Evolutionary conservation across 768 basidiomycete genomes (phyloP), one percentile per base, ranked within the genome.

Genomic region (Grammothele lineata): DNA sequence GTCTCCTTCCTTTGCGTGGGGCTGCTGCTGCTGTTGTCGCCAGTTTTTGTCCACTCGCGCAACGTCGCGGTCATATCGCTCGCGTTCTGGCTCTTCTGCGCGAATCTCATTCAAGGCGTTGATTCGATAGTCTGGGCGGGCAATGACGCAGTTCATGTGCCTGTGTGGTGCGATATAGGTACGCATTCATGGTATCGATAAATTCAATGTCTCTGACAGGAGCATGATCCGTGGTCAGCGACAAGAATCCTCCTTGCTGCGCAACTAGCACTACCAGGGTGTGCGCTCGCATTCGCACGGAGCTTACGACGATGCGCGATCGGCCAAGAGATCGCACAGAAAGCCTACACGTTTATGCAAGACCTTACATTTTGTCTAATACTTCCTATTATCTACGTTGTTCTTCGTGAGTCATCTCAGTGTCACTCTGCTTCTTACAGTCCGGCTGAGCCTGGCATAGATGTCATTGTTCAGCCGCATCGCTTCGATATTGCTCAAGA

Each of bases 91-190:
- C 53, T 68, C 9, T 25, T 61, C 32, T 48, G 62, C 19, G 52
- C 56, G n/a, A 67, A 60, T 42, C 18, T 73, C 15, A 57, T 70
- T 6, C 62, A 62, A 43, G 66, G 72, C 1, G 64, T 86, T 36
- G 79, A 91, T 59, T 66, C 79, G 4, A 54, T 85, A 24, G 56
- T 83, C 4, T 92, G 87, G 87, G 65, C 70, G 30, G 75, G 67
- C 15, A 81, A 77, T 57, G 59, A 66, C 12, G 62, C 67, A 21
- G 61, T 77, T 18, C 64, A 58, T 34, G 67, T 66, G 10, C 70
- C 77, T 1, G 72, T 77, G 11, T 92, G 86, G 86, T 92, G 89
- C 59, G 89, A 92, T 60, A 81, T 92, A 38, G 67, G 85, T 87
- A 42, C 45, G 35, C 77, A 58, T 12, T 14, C 17, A 10, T 27